These are phyloP conservation scores for Ganoderma resinaceum DNA, from an alignment of 1,284 basidiomycete genomes.

Conservation along the genomic window DNA sequence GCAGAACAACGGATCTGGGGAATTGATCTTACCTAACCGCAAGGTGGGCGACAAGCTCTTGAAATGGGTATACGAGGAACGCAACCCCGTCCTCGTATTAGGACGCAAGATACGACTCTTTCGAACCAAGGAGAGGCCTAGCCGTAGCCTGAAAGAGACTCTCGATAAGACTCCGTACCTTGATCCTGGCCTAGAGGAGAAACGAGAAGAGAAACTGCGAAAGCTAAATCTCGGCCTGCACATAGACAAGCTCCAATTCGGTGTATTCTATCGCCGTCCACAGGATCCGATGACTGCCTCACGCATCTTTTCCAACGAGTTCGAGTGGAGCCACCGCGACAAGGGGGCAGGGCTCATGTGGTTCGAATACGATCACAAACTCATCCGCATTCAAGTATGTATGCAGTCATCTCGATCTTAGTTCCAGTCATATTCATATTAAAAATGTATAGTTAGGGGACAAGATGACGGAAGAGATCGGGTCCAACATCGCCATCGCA, in stretches of 20 bases:
- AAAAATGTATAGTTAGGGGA: constrained; percentile 56
- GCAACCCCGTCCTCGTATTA: constrained; percentile 50
- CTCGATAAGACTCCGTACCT: constrained; percentile 64
- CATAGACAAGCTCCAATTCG: constrained; percentile 68
- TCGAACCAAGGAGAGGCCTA: constrained; percentile 29
- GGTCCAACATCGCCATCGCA: constrained; percentile 57
- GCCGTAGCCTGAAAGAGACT: constrained; percentile 26
- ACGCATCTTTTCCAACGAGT: constrained; percentile 72
- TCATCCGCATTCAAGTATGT: constrained; percentile 62
- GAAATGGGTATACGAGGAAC: constrained; percentile 44
- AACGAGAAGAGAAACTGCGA: constrained; percentile 52
- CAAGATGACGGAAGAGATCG: constrained; percentile 54
- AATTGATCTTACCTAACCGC: constrained; percentile 54
- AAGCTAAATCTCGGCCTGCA: constrained; percentile 56
- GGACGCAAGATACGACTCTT: constrained; percentile 37
- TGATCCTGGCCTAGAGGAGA: constrained; percentile 64
- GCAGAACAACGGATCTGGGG: constrained; percentile 65
- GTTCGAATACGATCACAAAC: constrained; percentile 71
- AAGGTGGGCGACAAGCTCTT: constrained; percentile 55
- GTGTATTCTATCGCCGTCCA: constrained; percentile 52
- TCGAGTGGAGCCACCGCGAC: constrained; percentile 44
- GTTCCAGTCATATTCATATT: not conserved
- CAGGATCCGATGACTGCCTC: constrained; percentile 44
- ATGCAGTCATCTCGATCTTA: not conserved
- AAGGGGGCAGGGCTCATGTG: constrained; percentile 58